phyloP scores from a whole-genome alignment of 169 alveolate species.

The Babesia ovis region DNA sequence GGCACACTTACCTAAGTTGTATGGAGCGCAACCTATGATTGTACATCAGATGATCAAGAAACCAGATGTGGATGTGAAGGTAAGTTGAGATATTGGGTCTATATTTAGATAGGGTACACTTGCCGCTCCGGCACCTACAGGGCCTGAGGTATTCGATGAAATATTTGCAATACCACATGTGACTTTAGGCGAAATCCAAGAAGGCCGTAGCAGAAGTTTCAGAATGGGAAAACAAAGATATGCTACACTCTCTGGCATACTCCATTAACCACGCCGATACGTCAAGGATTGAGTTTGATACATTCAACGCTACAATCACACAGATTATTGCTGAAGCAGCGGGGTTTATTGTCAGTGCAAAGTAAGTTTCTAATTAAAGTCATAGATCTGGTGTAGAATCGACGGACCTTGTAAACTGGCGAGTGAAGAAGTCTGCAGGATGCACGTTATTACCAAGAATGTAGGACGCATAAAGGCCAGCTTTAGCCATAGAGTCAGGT shows the following conservation, averaged over 20 bases:
- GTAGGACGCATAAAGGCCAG: slow-evolving; percentile 33
- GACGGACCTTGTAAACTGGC: slow-evolving; percentile 30
- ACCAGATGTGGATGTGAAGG: too few relatives aligned
- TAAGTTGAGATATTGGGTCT: neutral
- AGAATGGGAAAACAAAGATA: slow-evolving; percentile 25
- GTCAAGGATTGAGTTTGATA: slow-evolving; percentile 31
- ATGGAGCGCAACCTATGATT: slow-evolving; percentile 52
- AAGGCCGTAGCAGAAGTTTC: neutral
- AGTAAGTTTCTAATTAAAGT: slow-evolving; percentile 5
- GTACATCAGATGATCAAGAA: too few relatives aligned
- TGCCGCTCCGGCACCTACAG: neutral
- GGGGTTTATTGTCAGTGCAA: slow-evolving; percentile 60
- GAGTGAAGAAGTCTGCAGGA: slow-evolving; percentile 11
- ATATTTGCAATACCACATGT: too few relatives aligned
- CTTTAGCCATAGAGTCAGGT: slow-evolving; percentile 27
- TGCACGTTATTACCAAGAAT: slow-evolving; percentile 36
- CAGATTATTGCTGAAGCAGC: slow-evolving; percentile 46
- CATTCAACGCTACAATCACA: slow-evolving; percentile 52
- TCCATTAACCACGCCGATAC: slow-evolving; percentile 25
- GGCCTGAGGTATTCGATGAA: neutral
- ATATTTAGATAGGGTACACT: neutral
- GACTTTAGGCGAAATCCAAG: too few relatives aligned
- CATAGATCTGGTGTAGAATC: neutral
- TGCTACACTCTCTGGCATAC: slow-evolving; percentile 43
- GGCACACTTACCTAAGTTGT: slow-evolving; percentile 51